Base-by-base conservation (phyloP, 371 early-diverging fungal species). In the Umbelopsis sp. region DNA sequence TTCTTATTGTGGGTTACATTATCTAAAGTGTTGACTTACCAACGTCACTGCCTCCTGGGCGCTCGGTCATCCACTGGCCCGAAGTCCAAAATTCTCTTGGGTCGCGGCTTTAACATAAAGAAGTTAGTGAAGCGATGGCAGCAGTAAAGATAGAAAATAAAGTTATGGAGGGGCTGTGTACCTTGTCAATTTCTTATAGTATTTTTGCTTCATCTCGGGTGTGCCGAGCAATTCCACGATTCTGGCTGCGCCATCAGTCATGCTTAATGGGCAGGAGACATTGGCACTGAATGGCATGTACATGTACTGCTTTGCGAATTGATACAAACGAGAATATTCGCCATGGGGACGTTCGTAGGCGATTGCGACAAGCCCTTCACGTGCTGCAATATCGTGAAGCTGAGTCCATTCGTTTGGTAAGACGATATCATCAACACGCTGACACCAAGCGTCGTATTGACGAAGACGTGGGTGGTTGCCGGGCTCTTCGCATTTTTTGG, bases 1-100 rank as follows among this genome's bases (percentile, higher is more conserved):
- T 25, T 22, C 0, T 0, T 29, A 44, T 4, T 16, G 44, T 14
- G 24, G 16, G 65, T 22, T 3, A 11, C 25, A n/a, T 1, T 16
- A 9, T 20, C 1, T 32, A 32, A 44, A 0, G 37, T 65, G 44
- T 18, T 4, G 24, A 37, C 63, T 63, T 70, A 64, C 79, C 80
- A 9, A 91, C 86, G 68, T 89, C 87, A 25, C 83, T 82, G 37
- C 92, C 91, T 48, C 91, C 90, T 7, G 89, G 88, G 8, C 90
- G 78, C 67, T 92, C 92, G 0, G 91, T 92, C 92, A 91, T 92
- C 91, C 90, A 91, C 69, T 92, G 92, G 5, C 91, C 91, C 63
- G 84, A 85, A 10, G 89, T 90, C 80, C 86, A 85, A 63, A 88
- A 86, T 29, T 41, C 10, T 5, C 66, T 69, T 9, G 90, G 89